Conservation (phyloP, 768 basidiomycete species). For the Trametes cingulata region DNA sequence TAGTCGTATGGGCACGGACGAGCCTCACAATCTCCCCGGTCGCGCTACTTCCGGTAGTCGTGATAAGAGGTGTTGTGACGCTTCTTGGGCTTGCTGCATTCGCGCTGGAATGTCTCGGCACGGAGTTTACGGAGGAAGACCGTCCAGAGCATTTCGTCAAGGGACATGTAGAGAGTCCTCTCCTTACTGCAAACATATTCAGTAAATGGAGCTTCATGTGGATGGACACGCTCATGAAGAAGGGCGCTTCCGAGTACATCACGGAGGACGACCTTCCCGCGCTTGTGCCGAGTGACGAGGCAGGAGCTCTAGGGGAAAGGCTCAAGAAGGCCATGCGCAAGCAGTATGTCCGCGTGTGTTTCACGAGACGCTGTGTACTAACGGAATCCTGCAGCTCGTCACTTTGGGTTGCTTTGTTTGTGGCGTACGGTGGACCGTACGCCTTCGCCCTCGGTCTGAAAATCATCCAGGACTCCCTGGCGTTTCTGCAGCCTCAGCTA, state of each 20-base stretch:
- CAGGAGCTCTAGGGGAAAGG: slow-evolving; percentile 61
- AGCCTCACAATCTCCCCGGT: slow-evolving; percentile 35
- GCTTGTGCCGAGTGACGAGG: slow-evolving; percentile 66
- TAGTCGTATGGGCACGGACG: slow-evolving; percentile 65
- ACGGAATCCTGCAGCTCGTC: slow-evolving; percentile 43
- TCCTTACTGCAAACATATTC: slow-evolving; percentile 77
- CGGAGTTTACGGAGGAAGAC: slow-evolving; percentile 46
- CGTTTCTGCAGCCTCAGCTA: slow-evolving; percentile 86
- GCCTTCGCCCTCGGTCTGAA: slow-evolving; percentile 64
- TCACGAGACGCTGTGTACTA: not conserved
- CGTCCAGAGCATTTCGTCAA: slow-evolving; percentile 45
- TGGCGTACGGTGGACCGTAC: slow-evolving; percentile 81
- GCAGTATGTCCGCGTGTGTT: slow-evolving; percentile 47
- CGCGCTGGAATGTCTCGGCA: slow-evolving; percentile 67
- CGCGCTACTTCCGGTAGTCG: slow-evolving; percentile 34
- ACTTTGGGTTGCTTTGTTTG: slow-evolving; percentile 72
- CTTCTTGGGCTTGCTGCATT: slow-evolving; percentile 56
- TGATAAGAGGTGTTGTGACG: slow-evolving; percentile 48
- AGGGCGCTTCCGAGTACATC: slow-evolving; percentile 64
- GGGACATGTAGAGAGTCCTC: slow-evolving; percentile 69
- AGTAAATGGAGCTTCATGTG: slow-evolving; percentile 84
- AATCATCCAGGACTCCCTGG: slow-evolving; percentile 74
- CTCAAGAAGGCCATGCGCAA: slow-evolving; percentile 63
- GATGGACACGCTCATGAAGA: slow-evolving; percentile 80
- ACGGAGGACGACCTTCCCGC: slow-evolving; percentile 86